Evolutionary conservation across 108 stramenopile species (phyloP), one percentile per base, ranked within the genome.

Genomic region (Craspedostauros australis): DNA sequence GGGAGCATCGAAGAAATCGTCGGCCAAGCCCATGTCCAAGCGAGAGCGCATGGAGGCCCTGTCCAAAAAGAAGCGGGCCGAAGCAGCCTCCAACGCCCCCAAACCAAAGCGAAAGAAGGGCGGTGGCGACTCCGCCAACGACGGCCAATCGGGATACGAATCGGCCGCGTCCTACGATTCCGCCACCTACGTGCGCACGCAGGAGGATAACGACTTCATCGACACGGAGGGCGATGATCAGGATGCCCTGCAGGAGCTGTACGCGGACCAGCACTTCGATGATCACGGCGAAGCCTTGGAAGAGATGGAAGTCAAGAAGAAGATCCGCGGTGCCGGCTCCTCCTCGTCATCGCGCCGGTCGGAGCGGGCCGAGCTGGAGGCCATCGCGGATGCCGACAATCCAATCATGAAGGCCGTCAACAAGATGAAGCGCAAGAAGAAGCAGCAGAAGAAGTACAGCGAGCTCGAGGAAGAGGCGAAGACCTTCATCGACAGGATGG

Each of bases 151-250:
- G 15, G 82, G 83, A 39, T 84, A 93, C 42, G 87, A 84, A 37
- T 68, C 67, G 6, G 83, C 47, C 39, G 79, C 86, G 34, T 73
- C 70, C 11, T 88, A 86, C 37, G 68, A 85, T 33, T 88, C 86
- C 5, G 80, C 65, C 14, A 73, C 64, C 6, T 85, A 79, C 52
- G 58, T 65, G 46, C 76, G 88, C 14, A 88, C 82, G 27, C 68
- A 80, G 40, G 93, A 91, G 43, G 93, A 94, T 62, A 75, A 85
- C 33, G 80, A 94, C 45, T 94, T 94, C 50, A 85, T 94, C 50
- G 93, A 94, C 62, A 82, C 78, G 6, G 88, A 90, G 34, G 93
- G 80, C 21, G 92, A 93, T 46, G 93, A 94, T 62, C 78, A 77
- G 5, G 93, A 94, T 44, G 82, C 86, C 5, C 52, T 91, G 9